Evolutionary conservation across 306 rosid species (phyloP), one percentile per base, ranked within the genome.

Genomic region (Mimosa bimucronata): DNA sequence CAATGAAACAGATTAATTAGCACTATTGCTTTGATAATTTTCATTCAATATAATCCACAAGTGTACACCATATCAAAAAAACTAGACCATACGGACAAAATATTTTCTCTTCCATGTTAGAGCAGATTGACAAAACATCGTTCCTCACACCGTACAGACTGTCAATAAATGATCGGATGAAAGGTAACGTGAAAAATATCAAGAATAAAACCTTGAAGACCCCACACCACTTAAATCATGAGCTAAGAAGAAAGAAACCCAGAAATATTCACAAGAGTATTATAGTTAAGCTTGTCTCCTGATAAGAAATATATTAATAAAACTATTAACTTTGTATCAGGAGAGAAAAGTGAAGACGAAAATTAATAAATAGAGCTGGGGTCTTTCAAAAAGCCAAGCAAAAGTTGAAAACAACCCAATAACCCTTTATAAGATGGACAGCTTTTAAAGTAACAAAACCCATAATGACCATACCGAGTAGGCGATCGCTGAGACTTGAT

Each of bases 401-500:
- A n/a, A n/a, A n/a, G n/a, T n/a, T n/a, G n/a, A n/a, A n/a, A n/a
- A n/a, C n/a, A n/a, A n/a, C n/a, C n/a, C n/a, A n/a, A n/a, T n/a
- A n/a, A n/a, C 53, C 12, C 38, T 66, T 25, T 37, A 13, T 7
- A 19, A 52, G 0, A n/a, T 50, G 79, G 1, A 79, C 50, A 79
- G 52, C 73, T 21, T 31, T 15, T 19, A 23, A 76, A 76, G 61
- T n/a, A n/a, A 68, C 34, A 6, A 66, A 81, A 58, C 15, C 11
- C 70, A 34, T 12, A 66, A 41, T 57, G 18, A 55, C n/a, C 30
- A 58, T 87, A 74, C 58, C 75, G 86, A 86, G 92, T 73, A 14
- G 94, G 81, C 7, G 97, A 83, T 86, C 73, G 80, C 11, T 79
- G 87, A 75, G 89, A 77, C 75, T 77, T 87, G 29, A 82, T 77